Base-by-base conservation (phyloP, 306 rosid genomes). In the Fragaria ananassa region DNA sequence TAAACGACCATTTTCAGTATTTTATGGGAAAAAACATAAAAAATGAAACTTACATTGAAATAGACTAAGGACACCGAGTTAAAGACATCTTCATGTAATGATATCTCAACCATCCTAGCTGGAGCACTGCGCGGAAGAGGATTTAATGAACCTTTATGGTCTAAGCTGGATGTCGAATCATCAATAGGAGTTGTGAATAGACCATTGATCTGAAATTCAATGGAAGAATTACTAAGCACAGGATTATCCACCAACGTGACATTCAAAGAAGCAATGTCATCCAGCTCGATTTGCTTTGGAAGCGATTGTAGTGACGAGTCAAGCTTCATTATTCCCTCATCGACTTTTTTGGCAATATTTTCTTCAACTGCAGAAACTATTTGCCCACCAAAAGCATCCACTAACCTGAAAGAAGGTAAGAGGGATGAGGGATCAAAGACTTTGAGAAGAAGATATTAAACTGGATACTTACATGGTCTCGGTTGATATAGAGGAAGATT, bases 291-390 rank as follows among this genome's bases (percentile, higher is more conserved):
- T 81, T 85, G 70, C 78, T 80, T 89, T 21, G 98, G 97, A 81
- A 91, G 85, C 61, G 90, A 77, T 67, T 83, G 91, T 82, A 93
- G 78, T 27, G 76, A 62, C 27, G 81, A 81, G 76, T 85, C 87
- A 68, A 91, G 89, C 78, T 81, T 83, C 62, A 13, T n/a, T 72
- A 93, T 79, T 79, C 87, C 97, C 80, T 88, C 97, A 61, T 17
- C 68, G 75, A 90, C 73, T 80, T 90, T 88, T n/a, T 80, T 81
- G 25, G 96, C 82, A 78, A 91, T 82, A 37, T 71, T 85, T 15
- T 90, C 86, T 82, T 93, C 97, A 69, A 93, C 82, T 37, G 87
- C 83, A 78, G 93, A 87, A 81, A 76, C 83, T 85, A 93, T 89
- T 78, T 79, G 64, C 27, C 78, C 86, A 84, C 74, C 78, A 76